phyloP scores from a whole-genome alignment of 352 stramenopile genomes.

The Phytophthora podocarpi region DNA sequence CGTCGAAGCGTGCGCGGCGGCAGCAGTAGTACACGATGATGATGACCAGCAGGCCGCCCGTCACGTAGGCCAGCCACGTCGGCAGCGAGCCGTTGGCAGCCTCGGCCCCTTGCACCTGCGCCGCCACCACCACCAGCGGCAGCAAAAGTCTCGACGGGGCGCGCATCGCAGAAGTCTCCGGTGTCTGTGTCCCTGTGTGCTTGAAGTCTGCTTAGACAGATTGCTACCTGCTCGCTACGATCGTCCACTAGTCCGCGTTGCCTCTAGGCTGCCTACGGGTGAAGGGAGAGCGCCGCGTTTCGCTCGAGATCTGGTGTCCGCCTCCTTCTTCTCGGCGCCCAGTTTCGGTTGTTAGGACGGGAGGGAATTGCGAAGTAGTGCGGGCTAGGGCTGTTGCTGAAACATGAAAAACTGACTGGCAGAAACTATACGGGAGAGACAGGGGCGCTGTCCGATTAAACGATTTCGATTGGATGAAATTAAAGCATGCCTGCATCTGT shows the following conservation, averaged over 20 bases:
- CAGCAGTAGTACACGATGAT: slow-evolving; percentile 92
- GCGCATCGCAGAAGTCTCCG: slow-evolving; percentile 17
- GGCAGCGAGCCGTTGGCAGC: slow-evolving; percentile 58
- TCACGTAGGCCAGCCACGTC: slow-evolving; percentile 86
- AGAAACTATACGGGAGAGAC: slow-evolving; percentile 20
- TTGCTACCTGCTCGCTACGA: too few species aligned
- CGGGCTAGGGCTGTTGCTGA: slow-evolving; percentile 24
- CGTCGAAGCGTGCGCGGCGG: slow-evolving; percentile 82
- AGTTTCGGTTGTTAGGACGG: slow-evolving; percentile 21
- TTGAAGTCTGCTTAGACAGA: too few species aligned
- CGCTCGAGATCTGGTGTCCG: slow-evolving; percentile 17
- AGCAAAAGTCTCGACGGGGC: slow-evolving; percentile 31
- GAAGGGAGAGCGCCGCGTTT: too few species aligned
- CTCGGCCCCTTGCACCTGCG: slow-evolving; percentile 25
- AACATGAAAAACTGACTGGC: slow-evolving; percentile 27
- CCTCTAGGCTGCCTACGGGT: too few species aligned
- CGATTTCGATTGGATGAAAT: neutral
- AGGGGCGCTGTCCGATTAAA: neutral
- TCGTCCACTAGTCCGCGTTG: too few species aligned
- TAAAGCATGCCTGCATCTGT: too few species aligned
- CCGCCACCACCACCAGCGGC: slow-evolving; percentile 41
- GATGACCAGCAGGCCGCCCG: slow-evolving; percentile 78
- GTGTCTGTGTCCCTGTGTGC: too few species aligned
- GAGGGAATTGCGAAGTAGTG: slow-evolving; percentile 4
- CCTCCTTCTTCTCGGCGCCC: slow-evolving; percentile 3